phyloP scores from a whole-genome alignment of 1,284 basidiomycete species.

The Naganishia liquefaciens region DNA sequence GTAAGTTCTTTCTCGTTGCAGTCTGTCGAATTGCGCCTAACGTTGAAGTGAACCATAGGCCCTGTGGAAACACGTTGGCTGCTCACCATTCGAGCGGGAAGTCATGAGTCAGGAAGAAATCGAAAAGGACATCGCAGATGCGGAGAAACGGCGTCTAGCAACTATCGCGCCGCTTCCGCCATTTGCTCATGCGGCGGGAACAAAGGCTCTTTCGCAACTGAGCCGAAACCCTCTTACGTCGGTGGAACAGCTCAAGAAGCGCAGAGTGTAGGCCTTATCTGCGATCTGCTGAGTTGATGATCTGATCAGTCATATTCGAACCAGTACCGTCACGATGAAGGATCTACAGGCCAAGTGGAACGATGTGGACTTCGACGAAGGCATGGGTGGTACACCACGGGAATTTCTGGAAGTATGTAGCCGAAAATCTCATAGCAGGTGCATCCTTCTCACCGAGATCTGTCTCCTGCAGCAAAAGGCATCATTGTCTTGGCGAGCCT shows the following conservation, averaged over 20 bases:
- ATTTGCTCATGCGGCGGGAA: constrained; percentile 14
- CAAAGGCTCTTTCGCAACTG: constrained; percentile 17
- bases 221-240: constrained; percentile 18
- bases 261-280: constrained; percentile 2
- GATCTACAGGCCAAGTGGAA: constrained; percentile 20
- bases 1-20: neutral
- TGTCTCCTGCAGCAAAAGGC: constrained; percentile 18
- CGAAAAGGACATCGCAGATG: constrained; percentile 17
- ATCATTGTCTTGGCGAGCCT: constrained; percentile 20
- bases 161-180: constrained; percentile 24
- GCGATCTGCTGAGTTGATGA: too few relatives aligned
- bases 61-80: constrained; percentile 22
- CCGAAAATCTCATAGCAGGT: neutral
- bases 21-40: neutral
- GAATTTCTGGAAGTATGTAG: constrained; percentile 23
- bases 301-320: neutral
- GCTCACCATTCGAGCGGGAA: constrained; percentile 16
- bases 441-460: neutral
- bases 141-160: constrained; percentile 7
- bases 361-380: constrained; percentile 18
- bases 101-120: constrained; percentile 4
- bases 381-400: constrained; percentile 10
- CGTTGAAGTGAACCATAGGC: neutral
- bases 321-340: constrained; percentile 13
- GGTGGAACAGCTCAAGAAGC: constrained; percentile 25